Evolutionary conservation across 2,329 filamentous ascomycete species (phyloP).

Genomic region (Claviceps sp.): DNA sequence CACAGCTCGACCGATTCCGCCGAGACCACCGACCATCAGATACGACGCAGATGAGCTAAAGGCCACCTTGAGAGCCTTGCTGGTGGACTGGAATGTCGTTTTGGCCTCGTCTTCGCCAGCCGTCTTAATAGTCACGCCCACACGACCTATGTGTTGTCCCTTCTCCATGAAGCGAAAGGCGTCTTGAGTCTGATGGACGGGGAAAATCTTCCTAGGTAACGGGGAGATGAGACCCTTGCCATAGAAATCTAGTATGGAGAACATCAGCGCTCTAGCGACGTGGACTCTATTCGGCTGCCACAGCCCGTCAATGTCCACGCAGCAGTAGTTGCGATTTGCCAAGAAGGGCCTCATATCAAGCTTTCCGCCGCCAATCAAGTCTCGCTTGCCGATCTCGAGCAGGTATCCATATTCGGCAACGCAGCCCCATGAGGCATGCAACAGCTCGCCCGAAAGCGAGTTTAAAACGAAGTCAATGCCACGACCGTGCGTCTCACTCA

Average conservation of each 20-base stretch:
- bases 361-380: slow-evolving; percentile 19
- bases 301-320: background rate
- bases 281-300: background rate
- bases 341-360: slow-evolving; percentile 25
- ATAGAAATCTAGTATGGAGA: background rate
- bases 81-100: background rate
- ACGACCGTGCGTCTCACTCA: slow-evolving; percentile 9
- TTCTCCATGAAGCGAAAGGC: background rate
- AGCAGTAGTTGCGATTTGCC: background rate
- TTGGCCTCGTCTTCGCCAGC: background rate
- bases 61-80: background rate
- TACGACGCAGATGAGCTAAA: slow-evolving; percentile 8
- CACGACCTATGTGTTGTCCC: background rate
- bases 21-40: slow-evolving; percentile 11
- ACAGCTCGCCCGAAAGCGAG: slow-evolving; percentile 12
- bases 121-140: background rate
- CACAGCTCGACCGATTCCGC: slow-evolving; percentile 10
- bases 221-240: background rate
- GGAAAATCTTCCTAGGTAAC: background rate
- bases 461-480: slow-evolving; percentile 18
- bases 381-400: slow-evolving; percentile 23
- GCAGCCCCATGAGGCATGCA: slow-evolving; percentile 21
- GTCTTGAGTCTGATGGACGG: background rate
- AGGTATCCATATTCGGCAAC: slow-evolving; percentile 21
- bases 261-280: background rate